phyloP scores from a whole-genome alignment of 2,329 filamentous ascomycete genomes.

The Grosmannia serpens region DNA sequence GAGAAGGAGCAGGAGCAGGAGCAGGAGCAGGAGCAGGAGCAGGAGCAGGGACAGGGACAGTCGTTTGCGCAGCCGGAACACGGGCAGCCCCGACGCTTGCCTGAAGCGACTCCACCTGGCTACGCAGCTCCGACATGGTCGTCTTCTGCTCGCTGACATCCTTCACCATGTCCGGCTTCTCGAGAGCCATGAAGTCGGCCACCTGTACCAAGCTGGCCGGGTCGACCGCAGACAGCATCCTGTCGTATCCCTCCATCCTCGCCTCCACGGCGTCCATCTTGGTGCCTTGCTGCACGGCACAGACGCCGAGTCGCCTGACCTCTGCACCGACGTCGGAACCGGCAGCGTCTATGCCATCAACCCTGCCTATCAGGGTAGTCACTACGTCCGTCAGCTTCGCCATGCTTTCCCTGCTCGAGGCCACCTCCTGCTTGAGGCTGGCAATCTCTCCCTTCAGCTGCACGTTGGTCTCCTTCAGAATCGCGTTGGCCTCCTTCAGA shows the following conservation, averaged over 20 bases:
- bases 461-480: neutral
- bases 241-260: neutral
- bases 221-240: constrained; percentile 2
- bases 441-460: neutral
- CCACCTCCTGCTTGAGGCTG: neutral
- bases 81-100: neutral
- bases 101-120: neutral
- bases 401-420: neutral
- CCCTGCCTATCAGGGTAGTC: neutral
- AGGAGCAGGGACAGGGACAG: neutral
- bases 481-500: neutral
- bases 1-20: no score
- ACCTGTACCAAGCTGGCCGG: neutral
- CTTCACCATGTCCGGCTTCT: neutral
- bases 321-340: neutral
- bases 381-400: neutral
- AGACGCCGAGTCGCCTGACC: neutral
- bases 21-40: neutral
- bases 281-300: neutral
- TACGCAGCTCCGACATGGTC: neutral
- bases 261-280: neutral
- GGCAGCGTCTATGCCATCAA: neutral
- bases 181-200: neutral
- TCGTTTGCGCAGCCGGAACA: neutral
- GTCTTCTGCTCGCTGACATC: neutral